phyloP scores from a whole-genome alignment of 2,329 filamentous ascomycete genomes.

The Colletotrichum magnum region DNA sequence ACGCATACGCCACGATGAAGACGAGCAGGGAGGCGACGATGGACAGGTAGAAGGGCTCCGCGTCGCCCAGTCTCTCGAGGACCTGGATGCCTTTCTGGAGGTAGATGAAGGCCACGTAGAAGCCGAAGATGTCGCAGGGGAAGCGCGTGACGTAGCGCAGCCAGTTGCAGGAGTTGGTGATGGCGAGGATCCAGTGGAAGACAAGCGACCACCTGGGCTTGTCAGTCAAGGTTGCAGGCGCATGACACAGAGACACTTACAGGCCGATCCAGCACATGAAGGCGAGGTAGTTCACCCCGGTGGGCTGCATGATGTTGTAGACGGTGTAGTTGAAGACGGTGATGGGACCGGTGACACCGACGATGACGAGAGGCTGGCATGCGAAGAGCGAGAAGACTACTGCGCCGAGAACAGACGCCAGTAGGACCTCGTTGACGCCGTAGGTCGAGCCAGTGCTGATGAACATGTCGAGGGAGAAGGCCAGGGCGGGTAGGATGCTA shows the following conservation, averaged over 20 bases:
- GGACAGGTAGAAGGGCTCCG: slow-evolving; percentile 81
- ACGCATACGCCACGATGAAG: slow-evolving; percentile 81
- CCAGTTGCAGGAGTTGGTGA: slow-evolving; percentile 89
- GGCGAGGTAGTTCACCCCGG: slow-evolving; percentile 84
- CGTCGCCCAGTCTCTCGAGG: slow-evolving; percentile 79
- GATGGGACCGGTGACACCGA: slow-evolving; percentile 92
- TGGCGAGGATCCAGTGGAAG: slow-evolving; percentile 86
- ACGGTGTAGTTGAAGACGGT: slow-evolving; percentile 96
- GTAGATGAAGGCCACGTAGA: slow-evolving; percentile 94
- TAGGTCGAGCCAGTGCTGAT: slow-evolving; percentile 87
- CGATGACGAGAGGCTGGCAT: slow-evolving; percentile 89
- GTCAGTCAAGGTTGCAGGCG: slow-evolving; percentile 7
- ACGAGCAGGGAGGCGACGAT: slow-evolving; percentile 83
- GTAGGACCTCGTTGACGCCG: slow-evolving; percentile 91
- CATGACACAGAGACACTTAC: slow-evolving; percentile 55
- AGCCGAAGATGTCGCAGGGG: slow-evolving; percentile 93
- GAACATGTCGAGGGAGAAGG: slow-evolving; percentile 95
- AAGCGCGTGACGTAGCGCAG: slow-evolving; percentile 93
- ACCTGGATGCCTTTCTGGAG: slow-evolving; percentile 93
- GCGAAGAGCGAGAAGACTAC: slow-evolving; percentile 86
- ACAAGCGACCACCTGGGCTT: slow-evolving; percentile 79
- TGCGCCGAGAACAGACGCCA: slow-evolving; percentile 85
- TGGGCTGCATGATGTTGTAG: slow-evolving; percentile 86
- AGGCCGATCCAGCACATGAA: slow-evolving; percentile 96
- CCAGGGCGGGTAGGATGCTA: slow-evolving; percentile 88